These are phyloP conservation scores for Singerocomus rubriflavus DNA, from an alignment of 1,284 basidiomycete species.

Conservation along the genomic window DNA sequence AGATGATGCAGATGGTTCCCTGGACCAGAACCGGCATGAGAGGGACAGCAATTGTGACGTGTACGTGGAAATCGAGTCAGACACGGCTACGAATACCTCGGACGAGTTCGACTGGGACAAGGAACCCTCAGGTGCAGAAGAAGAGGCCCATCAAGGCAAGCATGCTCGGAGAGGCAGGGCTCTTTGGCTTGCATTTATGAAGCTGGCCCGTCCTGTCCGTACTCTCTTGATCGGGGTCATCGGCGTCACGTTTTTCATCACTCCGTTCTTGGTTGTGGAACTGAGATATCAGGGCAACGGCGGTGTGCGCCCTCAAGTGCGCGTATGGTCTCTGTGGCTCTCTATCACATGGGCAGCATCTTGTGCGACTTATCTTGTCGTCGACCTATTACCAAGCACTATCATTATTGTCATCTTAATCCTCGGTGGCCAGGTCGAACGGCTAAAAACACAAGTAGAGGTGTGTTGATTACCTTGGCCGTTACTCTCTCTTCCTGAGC, in stretches of 20 bases:
- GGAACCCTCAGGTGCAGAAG: conserved; percentile 32
- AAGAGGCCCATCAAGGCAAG: conserved; percentile 20
- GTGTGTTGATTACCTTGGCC: conserved; percentile 33
- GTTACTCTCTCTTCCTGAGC: background rate
- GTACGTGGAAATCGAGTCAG: conserved; percentile 38
- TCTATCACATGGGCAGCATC: conserved; percentile 65
- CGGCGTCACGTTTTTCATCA: conserved; percentile 62
- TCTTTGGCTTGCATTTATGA: conserved; percentile 65
- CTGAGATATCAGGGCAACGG: conserved; percentile 51
- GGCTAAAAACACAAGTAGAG: conserved; percentile 62
- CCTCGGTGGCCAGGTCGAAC: conserved; percentile 61
- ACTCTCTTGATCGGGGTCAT: conserved; percentile 53
- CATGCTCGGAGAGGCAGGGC: conserved; percentile 47
- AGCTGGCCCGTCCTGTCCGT: conserved; percentile 57
- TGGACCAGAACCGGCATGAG: conserved; percentile 6
- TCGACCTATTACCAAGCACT: conserved; percentile 59
- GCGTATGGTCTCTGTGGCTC: conserved; percentile 72
- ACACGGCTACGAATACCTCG: conserved; percentile 57
- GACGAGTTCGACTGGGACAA: conserved; percentile 78
- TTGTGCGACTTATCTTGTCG: conserved; percentile 58
- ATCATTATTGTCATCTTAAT: conserved; percentile 53
- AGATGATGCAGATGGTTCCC: background rate
- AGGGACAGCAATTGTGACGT: conserved; percentile 9
- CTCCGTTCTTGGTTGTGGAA: conserved; percentile 66
- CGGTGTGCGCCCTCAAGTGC: conserved; percentile 51